Evolutionary conservation across 179 eudicot genomes (phyloP).

Genomic region (Nepenthes alata): DNA sequence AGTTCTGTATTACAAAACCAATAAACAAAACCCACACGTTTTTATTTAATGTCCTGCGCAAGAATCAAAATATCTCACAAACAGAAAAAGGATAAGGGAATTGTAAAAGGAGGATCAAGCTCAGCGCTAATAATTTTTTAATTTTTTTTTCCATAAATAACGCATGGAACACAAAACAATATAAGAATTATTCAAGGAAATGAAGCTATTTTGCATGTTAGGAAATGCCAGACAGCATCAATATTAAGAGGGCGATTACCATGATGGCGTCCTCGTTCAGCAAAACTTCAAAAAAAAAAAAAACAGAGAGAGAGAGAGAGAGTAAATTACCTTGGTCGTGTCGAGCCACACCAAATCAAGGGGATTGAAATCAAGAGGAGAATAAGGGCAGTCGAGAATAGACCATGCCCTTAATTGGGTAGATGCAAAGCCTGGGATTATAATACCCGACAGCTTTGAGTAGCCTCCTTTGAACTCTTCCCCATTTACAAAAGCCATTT

Average conservation of each 20-base stretch:
- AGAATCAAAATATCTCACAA: no score
- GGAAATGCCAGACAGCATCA: no score
- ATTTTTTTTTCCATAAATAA: no score
- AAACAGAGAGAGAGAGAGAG: neutral
- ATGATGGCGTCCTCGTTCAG: no score
- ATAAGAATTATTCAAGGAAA: neutral
- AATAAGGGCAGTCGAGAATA: conserved; percentile 82
- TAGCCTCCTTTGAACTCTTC: conserved; percentile 30
- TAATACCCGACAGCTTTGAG: conserved; percentile 67
- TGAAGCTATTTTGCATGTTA: neutral
- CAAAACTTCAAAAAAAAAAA: neutral
- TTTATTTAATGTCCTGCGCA: no score
- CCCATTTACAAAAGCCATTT: neutral
- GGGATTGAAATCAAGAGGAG: conserved; percentile 94
- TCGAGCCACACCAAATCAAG: conserved; percentile 99
- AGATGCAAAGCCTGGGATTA: conserved; percentile 93
- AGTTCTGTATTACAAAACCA: no score
- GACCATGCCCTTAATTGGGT: conserved; percentile 96
- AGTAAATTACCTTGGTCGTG: conserved; percentile 49
- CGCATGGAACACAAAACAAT: no score
- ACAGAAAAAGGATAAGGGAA: no score
- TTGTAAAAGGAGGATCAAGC: neutral
- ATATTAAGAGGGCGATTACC: neutral
- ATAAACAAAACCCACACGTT: no score
- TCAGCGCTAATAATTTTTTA: neutral